These are phyloP conservation scores for Fusarium sp. DNA, from an alignment of 2,329 filamentous ascomycete genomes.

Conservation along the genomic window DNA sequence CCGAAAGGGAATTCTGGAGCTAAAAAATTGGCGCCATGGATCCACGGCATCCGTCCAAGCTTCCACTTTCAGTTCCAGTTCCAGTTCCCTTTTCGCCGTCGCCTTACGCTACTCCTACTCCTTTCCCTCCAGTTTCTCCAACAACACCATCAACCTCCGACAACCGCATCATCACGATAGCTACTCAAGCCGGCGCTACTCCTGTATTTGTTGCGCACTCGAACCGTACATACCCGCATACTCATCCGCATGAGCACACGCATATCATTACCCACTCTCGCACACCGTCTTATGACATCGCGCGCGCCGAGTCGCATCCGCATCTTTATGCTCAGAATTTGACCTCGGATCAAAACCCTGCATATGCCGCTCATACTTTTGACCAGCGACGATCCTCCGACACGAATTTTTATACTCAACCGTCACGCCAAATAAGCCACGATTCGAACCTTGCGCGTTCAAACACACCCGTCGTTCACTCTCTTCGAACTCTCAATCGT, in stretches of 20 bases:
- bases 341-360: slow-evolving; percentile 43
- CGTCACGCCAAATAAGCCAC: slow-evolving; percentile 47
- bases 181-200: slow-evolving; percentile 30
- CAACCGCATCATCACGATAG: slow-evolving; percentile 24
- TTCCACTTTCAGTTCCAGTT: slow-evolving; percentile 33
- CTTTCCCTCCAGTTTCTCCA: slow-evolving; percentile 43
- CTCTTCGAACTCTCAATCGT: slow-evolving; percentile 52
- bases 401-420: slow-evolving; percentile 55
- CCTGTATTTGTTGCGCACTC: slow-evolving; percentile 8
- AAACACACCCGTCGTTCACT: slow-evolving; percentile 58
- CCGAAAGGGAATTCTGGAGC: slow-evolving; percentile 48
- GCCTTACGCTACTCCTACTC: slow-evolving; percentile 44
- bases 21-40: slow-evolving; percentile 51
- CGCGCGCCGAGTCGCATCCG: slow-evolving; percentile 38
- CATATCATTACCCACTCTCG: slow-evolving; percentile 1
- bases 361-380: slow-evolving; percentile 48
- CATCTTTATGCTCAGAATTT: slow-evolving; percentile 35
- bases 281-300: slow-evolving; percentile 24
- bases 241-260: not conserved
- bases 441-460: slow-evolving; percentile 55
- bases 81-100: slow-evolving; percentile 42
- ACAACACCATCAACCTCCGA: slow-evolving; percentile 23
- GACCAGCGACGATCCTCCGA: slow-evolving; percentile 55
- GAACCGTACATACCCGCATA: not conserved
- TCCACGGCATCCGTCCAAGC: slow-evolving; percentile 49